A percentile compares a stretch with the other conserved stretches of the same genome.
Conservation (phyloP, 495 filamentous ascomycete genomes). For the Penicillium steckii region DNA sequence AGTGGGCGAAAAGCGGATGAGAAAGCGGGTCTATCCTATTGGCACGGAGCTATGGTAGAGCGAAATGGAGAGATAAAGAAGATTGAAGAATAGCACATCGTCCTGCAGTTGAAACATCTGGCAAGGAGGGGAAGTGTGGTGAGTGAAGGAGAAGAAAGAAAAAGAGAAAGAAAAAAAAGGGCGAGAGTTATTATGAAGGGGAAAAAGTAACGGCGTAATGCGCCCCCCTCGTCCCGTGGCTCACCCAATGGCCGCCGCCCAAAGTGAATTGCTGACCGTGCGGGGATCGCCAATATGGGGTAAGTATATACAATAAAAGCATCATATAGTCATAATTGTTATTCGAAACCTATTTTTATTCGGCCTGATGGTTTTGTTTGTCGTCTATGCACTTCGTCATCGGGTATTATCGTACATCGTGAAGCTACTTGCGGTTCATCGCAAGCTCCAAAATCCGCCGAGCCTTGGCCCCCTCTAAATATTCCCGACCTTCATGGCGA, state of each 20-base stretch:
- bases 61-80: slow-evolving; percentile 12
- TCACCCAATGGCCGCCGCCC: background rate
- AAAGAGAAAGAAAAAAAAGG: slow-evolving; percentile 2
- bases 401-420: slow-evolving; percentile 13
- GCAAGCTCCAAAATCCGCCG: slow-evolving; percentile 61
- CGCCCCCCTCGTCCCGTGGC: slow-evolving; percentile 8
- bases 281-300: slow-evolving; percentile 3
- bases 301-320: too few relatives aligned
- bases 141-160: slow-evolving; percentile 6
- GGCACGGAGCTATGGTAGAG: slow-evolving; percentile 25
- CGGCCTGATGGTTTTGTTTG: too few relatives aligned
- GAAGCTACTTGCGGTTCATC: slow-evolving; percentile 13
- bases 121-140: too few relatives aligned
- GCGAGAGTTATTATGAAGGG: background rate
- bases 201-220: background rate
- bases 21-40: slow-evolving; percentile 24
- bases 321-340: too few relatives aligned
- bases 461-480: slow-evolving; percentile 72
- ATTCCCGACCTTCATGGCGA: slow-evolving; percentile 49
- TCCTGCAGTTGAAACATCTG: slow-evolving; percentile 19
- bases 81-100: slow-evolving; percentile 31
- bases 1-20: background rate
- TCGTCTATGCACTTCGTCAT: background rate
- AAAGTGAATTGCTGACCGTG: slow-evolving; percentile 9
- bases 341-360: too few relatives aligned